A percentile compares a stretch with the other conserved stretches of the same genome.
Evolutionary conservation across 495 filamentous ascomycete species (phyloP).

Genomic region (Xylaria bambusicola): DNA sequence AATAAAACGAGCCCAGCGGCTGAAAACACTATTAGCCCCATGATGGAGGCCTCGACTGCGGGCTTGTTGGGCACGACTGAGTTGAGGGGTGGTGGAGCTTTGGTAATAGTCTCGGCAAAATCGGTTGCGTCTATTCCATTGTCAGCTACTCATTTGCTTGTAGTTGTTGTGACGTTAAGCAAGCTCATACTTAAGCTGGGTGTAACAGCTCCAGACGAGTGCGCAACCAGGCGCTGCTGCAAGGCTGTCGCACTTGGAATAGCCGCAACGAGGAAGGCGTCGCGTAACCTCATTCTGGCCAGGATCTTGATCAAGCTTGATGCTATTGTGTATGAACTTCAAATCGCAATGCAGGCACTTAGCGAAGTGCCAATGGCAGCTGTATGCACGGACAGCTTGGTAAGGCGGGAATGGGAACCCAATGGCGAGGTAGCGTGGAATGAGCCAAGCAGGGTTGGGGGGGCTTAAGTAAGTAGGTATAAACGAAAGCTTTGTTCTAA

Average conservation of each 20-base stretch:
- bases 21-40: conserved; percentile 35
- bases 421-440: not conserved
- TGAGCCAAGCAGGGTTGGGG: not conserved
- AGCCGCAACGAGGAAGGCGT: conserved; percentile 12
- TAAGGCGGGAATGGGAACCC: not conserved
- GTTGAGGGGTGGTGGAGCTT: conserved; percentile 18
- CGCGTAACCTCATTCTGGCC: conserved; percentile 18
- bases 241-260: conserved; percentile 5
- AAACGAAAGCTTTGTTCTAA: conserved; percentile 6
- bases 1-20: conserved; percentile 31
- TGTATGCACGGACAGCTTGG: conserved; percentile 7
- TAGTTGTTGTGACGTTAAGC: not conserved
- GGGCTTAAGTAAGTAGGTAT: not conserved
- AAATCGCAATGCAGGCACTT: not conserved
- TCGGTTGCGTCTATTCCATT: conserved; percentile 17
- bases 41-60: conserved; percentile 32
- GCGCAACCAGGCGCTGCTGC: conserved; percentile 12
- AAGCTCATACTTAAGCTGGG: conserved; percentile 6
- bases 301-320: not conserved
- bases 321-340: not conserved
- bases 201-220: conserved; percentile 1
- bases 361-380: not conserved
- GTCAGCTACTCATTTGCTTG: not conserved
- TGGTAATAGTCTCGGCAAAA: conserved; percentile 22
- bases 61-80: conserved; percentile 26